Percentiles rank a stretch among this genome's conserved stretches.
phyloP scores from a whole-genome alignment of 1,284 basidiomycete genomes.

The Coriolopsis trogii region DNA sequence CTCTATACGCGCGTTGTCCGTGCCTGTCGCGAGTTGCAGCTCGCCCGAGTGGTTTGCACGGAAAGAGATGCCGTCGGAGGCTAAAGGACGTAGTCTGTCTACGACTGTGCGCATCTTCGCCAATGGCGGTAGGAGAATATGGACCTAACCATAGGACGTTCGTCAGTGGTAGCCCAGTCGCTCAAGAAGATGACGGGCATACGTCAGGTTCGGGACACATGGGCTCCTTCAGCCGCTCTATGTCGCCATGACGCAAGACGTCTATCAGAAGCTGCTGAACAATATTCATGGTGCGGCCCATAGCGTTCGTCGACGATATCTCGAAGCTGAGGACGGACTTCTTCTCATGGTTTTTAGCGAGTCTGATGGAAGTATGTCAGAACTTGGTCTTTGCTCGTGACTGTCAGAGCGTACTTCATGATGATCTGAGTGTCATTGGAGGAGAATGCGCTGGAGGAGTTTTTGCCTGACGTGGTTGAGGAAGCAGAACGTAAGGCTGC shows the following conservation, averaged over 20 bases:
- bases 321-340: conserved; percentile 77
- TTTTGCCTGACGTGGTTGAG: conserved; percentile 21
- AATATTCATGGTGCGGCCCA: conserved; percentile 59
- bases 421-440: conserved; percentile 56
- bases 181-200: conserved; percentile 26
- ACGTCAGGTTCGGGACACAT: conserved; percentile 90
- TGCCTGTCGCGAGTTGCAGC: conserved; percentile 71
- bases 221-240: conserved; percentile 77
- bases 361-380: conserved; percentile 33
- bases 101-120: conserved; percentile 80
- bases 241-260: conserved; percentile 74
- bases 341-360: conserved; percentile 81
- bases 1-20: conserved; percentile 73
- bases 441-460: conserved; percentile 14
- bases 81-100: conserved; percentile 74
- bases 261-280: conserved; percentile 78
- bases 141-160: conserved; percentile 53
- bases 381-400: too few relatives aligned
- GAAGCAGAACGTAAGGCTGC: conserved; percentile 71
- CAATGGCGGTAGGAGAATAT: conserved; percentile 81
- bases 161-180: background rate
- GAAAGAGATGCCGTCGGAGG: conserved; percentile 69
- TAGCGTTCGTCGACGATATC: conserved; percentile 58
- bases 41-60: conserved; percentile 66
- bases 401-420: conserved; percentile 53